A percentile compares a stretch with the other conserved stretches of the same genome.
These are phyloP conservation scores for Trapa bicornis DNA, from an alignment of 345 rosid genomes.

Conservation along the genomic window DNA sequence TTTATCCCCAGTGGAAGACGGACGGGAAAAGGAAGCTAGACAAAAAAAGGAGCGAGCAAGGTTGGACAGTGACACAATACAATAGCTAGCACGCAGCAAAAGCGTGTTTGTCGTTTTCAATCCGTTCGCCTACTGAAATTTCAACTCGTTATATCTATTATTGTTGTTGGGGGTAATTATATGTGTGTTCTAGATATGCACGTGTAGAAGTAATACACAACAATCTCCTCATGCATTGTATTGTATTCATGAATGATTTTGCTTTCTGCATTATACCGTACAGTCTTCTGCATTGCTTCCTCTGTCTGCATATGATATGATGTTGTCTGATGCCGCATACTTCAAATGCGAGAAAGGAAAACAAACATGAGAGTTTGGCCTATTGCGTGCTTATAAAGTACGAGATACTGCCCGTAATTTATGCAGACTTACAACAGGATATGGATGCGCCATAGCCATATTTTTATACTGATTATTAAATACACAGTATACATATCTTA, in stretches of 20 bases:
- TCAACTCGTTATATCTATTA: background rate
- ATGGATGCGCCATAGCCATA: background rate
- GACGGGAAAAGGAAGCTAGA: background rate
- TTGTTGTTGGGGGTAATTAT: background rate
- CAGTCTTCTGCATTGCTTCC: background rate
- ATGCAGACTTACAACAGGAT: too few species aligned
- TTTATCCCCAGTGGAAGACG: conserved; percentile 4
- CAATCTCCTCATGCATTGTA: background rate
- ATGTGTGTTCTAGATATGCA: conserved; percentile 25
- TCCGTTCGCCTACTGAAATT: background rate
- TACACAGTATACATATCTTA: too few species aligned
- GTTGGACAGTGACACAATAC: conserved; percentile 21
- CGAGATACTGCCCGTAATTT: background rate
- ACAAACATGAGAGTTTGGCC: background rate
- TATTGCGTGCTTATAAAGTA: background rate
- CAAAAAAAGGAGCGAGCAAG: background rate
- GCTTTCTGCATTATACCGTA: background rate
- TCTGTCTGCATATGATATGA: background rate
- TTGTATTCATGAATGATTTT: background rate
- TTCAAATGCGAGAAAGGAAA: background rate
- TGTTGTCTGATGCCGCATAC: conserved; percentile 2
- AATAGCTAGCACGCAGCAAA: conserved; percentile 12
- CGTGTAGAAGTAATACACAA: conserved; percentile 29
- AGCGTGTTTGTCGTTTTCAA: conserved; percentile 12
- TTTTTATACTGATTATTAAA: background rate